Conservation (phyloP, 2,329 filamentous ascomycete genomes). For the Xylariaceae sp. region DNA sequence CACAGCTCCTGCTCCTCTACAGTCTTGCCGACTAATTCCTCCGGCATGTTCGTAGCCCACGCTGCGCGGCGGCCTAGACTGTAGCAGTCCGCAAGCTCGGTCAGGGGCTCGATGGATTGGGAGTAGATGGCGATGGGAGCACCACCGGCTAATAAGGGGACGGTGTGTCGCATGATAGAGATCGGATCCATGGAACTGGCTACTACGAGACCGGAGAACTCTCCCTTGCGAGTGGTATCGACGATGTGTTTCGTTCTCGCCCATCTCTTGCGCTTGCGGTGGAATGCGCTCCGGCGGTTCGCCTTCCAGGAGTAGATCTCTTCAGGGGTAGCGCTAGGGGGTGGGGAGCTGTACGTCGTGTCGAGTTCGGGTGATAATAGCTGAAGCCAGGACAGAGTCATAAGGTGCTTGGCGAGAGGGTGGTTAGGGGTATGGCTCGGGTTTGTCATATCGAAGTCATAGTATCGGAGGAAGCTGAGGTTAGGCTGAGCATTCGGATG, state of each 20-base stretch:
- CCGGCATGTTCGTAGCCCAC: conserved; percentile 55
- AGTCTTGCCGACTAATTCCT: conserved; percentile 41
- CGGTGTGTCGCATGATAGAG: conserved; percentile 65
- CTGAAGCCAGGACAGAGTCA: conserved; percentile 87
- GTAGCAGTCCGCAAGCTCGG: conserved; percentile 75
- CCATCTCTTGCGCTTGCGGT: conserved; percentile 83
- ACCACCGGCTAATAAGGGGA: conserved; percentile 78
- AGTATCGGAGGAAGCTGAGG: conserved; percentile 81
- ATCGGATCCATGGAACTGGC: conserved; percentile 77
- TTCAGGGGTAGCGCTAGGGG: conserved; percentile 53
- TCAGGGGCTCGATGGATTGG: conserved; percentile 72
- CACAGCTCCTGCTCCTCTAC: conserved; percentile 49
- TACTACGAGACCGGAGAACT: conserved; percentile 77
- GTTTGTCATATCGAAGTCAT: conserved; percentile 70
- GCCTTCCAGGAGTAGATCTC: conserved; percentile 68
- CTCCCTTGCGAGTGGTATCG: conserved; percentile 66
- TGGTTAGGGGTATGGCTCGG: conserved; percentile 60
- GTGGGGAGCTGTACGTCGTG: conserved; percentile 63
- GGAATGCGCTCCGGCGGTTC: conserved; percentile 77
- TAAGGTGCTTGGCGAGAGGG: conserved; percentile 75
- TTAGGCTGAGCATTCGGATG: conserved; percentile 84
- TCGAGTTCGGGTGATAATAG: conserved; percentile 73
- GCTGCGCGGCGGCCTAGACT: conserved; percentile 73
- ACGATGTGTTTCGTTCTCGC: conserved; percentile 66
- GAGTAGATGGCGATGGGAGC: conserved; percentile 83